Evolutionary conservation across 1,284 basidiomycete species (phyloP), one percentile per base, ranked within the genome.

Genomic region (Cryptococcus sp.): DNA sequence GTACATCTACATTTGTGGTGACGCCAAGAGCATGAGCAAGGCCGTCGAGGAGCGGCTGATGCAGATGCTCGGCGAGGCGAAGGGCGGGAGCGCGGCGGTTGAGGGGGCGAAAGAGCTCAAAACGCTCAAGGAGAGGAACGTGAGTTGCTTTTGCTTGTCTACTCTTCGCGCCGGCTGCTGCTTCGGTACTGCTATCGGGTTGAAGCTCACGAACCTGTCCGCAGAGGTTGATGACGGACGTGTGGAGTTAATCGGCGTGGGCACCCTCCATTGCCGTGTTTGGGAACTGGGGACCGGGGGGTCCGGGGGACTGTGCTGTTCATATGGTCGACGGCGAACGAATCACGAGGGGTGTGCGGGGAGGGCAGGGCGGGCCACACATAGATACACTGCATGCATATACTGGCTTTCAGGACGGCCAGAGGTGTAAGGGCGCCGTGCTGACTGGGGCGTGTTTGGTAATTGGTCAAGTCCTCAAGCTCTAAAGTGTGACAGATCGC

Each of bases 21-120:
- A 98, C 72, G 95, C 93, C 51, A 94, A 92, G 82, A 85, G 83
- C 75, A 98, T 98, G 95, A 87, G 87, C 71, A 93, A 92, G 76
- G 84, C 88, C 49, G 95, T 98, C 35, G 96, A 98, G 79, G 89
- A 91, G 67, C 82, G 85, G 36, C 80, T 98, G 46, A 85, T 85
- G 57, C 82, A 82, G 69, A 91, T 98, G 68, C 82, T 98, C n/a
- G 93, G 87, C 21, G 89, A 94, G 77, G 92, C 90, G 16, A 95
- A 93, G 81, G 91, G 91, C 50, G 91, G 91, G 35, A 85, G 82
- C 42, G 85, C 84, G 8, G 87, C 87, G 67, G 85, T 88, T 13
- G 94, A 94, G 76, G 94, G 94, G 50, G 83, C 81, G 4, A 89
- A 91, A 61, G 94, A 97, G 81, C 75, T 96, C 63, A 97, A 96